Percentiles rank a stretch among this genome's conserved stretches.
Conservation (phyloP, 768 basidiomycete species). For the Pleurotus citrinopileatus region DNA sequence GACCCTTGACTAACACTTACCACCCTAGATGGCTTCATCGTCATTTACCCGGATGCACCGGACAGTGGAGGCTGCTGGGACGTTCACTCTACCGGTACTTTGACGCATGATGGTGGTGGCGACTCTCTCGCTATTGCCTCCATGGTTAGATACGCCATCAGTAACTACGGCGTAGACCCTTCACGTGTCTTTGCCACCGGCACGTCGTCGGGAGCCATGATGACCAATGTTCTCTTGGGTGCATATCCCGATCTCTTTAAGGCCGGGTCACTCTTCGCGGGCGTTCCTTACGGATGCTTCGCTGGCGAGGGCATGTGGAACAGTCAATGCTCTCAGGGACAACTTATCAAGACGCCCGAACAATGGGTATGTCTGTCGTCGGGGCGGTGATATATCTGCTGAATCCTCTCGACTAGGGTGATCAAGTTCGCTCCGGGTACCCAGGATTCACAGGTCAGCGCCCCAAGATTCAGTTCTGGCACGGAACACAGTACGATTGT, state of each 20-base stretch:
- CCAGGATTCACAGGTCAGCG: slow-evolving; percentile 51
- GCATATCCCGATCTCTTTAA: slow-evolving; percentile 53
- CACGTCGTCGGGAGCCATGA: slow-evolving; percentile 55
- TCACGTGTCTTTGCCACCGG: slow-evolving; percentile 50
- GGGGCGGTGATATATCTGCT: background rate
- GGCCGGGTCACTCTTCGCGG: slow-evolving; percentile 47
- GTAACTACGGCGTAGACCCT: slow-evolving; percentile 43
- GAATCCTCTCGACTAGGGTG: slow-evolving; percentile 28
- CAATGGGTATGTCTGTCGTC: slow-evolving; percentile 34
- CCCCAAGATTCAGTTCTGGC: slow-evolving; percentile 53
- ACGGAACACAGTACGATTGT: slow-evolving; percentile 39
- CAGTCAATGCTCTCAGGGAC: slow-evolving; percentile 40
- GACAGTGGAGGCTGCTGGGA: slow-evolving; percentile 50
- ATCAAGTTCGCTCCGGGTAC: slow-evolving; percentile 42
- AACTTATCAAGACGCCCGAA: slow-evolving; percentile 38
- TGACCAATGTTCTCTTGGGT: slow-evolving; percentile 54
- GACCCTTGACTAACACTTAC: background rate
- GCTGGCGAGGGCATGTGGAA: slow-evolving; percentile 47
- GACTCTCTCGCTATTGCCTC: slow-evolving; percentile 52
- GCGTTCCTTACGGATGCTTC: slow-evolving; percentile 56
- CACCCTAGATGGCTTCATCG: slow-evolving; percentile 40
- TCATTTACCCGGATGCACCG: slow-evolving; percentile 47
- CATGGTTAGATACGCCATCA: slow-evolving; percentile 44
- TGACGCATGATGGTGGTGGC: slow-evolving; percentile 54
- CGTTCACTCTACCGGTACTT: slow-evolving; percentile 44